Percentiles rank a stretch among this genome's conserved stretches.
phyloP scores from a whole-genome alignment of 2,329 filamentous ascomycete species.

The Lomentospora prolificans region DNA sequence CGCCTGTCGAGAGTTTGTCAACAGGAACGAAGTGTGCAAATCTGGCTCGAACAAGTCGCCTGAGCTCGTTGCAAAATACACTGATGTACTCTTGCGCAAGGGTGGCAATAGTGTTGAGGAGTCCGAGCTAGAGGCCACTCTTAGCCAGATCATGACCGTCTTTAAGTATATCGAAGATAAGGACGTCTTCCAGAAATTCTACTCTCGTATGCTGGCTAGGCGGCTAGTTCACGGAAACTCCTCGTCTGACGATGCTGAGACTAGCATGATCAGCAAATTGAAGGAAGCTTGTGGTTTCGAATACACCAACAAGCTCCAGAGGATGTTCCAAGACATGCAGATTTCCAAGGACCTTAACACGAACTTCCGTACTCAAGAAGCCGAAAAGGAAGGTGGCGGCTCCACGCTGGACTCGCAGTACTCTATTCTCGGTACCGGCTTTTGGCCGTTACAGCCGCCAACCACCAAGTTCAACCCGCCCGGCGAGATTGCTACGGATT shows the following conservation, averaged over 20 bases:
- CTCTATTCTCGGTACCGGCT: conserved; percentile 88
- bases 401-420: conserved; percentile 74
- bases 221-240: conserved; percentile 91
- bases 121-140: conserved; percentile 78
- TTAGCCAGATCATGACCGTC: conserved; percentile 94
- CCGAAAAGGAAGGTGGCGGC: conserved; percentile 39
- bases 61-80: conserved; percentile 90
- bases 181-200: conserved; percentile 99
- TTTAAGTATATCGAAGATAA: conserved; percentile 99
- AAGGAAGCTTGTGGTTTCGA: conserved; percentile 98
- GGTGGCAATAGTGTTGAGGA: conserved; percentile 89
- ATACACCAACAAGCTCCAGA: conserved; percentile 98
- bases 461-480: conserved; percentile 85
- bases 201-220: conserved; percentile 91
- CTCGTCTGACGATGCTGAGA: conserved; percentile 93
- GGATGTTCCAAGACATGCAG: conserved; percentile 99
- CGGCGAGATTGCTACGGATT: conserved; percentile 72
- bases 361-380: conserved; percentile 70
- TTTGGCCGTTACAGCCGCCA: conserved; percentile 88
- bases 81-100: conserved; percentile 86
- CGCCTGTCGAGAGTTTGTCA: conserved; percentile 95
- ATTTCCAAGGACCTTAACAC: conserved; percentile 95
- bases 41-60: conserved; percentile 88
- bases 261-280: conserved; percentile 97
- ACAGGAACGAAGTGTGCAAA: conserved; percentile 93